phyloP scores from a whole-genome alignment of 164 flowering plant genomes.

The Kalanchoe fedtschenkoi region DNA sequence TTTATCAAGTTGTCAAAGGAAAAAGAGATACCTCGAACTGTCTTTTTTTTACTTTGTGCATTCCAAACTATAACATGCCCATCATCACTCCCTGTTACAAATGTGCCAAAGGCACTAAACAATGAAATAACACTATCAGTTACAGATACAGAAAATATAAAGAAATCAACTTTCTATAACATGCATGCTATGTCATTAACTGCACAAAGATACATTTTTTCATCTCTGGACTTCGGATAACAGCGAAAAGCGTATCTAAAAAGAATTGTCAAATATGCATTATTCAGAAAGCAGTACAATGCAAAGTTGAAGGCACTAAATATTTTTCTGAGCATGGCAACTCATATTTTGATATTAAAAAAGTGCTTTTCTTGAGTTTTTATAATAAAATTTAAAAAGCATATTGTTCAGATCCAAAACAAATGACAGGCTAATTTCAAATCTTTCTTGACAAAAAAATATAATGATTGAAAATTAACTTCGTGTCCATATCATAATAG shows the following conservation, averaged over 20 bases:
- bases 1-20: background rate
- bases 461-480: too few relatives aligned
- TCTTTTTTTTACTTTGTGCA: constrained; percentile 51
- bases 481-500: too few relatives aligned
- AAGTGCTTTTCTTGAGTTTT: too few relatives aligned
- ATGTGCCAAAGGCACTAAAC: constrained; percentile 29
- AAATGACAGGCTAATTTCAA: too few relatives aligned
- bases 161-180: background rate
- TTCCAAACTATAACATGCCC: constrained; percentile 73
- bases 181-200: constrained; percentile 57
- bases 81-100: constrained; percentile 75
- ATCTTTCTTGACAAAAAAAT: too few relatives aligned
- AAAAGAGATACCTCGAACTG: constrained; percentile 51
- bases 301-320: too few relatives aligned
- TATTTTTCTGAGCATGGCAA: too few relatives aligned
- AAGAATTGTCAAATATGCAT: constrained; percentile 6
- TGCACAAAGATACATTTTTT: constrained; percentile 41
- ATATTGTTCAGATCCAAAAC: too few relatives aligned
- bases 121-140: constrained; percentile 5
- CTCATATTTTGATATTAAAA: too few relatives aligned
- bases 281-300: too few relatives aligned
- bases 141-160: background rate
- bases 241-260: constrained; percentile 71
- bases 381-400: too few relatives aligned
- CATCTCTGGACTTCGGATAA: constrained; percentile 53